A percentile compares a stretch with the other conserved stretches of the same genome.
Conservation (phyloP, 495 filamentous ascomycete species). For the Margaritispora aquatica region DNA sequence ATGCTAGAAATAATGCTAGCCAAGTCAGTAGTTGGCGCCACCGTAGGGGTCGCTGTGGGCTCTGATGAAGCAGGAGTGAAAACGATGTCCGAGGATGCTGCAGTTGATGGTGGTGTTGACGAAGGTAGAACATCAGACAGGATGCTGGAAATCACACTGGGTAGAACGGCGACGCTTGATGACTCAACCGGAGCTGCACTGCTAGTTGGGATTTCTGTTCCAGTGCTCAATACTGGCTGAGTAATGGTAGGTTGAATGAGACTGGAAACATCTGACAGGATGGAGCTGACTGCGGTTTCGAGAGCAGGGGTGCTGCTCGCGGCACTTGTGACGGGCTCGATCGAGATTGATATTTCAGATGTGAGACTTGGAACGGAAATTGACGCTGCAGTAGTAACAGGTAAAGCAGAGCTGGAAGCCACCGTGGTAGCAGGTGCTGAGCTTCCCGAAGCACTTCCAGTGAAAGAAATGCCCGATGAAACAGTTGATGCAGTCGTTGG, state of each 20-base stretch:
- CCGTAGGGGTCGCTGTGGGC: not conserved
- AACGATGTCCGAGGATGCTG: not conserved
- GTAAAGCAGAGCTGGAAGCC: not conserved
- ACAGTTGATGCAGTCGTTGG: conserved; percentile 15
- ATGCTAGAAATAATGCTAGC: conserved; percentile 4
- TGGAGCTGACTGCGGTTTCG: not conserved
- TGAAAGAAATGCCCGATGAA: conserved; percentile 14
- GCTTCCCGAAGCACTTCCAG: conserved; percentile 6
- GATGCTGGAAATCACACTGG: not conserved
- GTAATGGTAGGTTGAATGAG: not conserved
- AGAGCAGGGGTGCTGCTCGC: not conserved
- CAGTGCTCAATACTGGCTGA: not conserved
- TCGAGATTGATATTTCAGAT: not conserved
- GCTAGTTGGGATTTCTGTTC: not conserved
- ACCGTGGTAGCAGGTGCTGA: conserved; percentile 1
- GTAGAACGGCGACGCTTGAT: not conserved
- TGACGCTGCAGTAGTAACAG: no score
- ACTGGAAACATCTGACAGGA: not conserved
- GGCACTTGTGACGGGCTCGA: not conserved
- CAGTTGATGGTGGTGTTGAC: not conserved
- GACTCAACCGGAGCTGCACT: not conserved
- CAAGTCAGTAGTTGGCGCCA: conserved; percentile 1
- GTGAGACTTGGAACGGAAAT: no score
- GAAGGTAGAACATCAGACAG: not conserved
- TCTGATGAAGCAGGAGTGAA: not conserved